A percentile compares a stretch with the other conserved stretches of the same genome.
Evolutionary conservation across 345 rosid genomes (phyloP).

Genomic region (Salix brachista): DNA sequence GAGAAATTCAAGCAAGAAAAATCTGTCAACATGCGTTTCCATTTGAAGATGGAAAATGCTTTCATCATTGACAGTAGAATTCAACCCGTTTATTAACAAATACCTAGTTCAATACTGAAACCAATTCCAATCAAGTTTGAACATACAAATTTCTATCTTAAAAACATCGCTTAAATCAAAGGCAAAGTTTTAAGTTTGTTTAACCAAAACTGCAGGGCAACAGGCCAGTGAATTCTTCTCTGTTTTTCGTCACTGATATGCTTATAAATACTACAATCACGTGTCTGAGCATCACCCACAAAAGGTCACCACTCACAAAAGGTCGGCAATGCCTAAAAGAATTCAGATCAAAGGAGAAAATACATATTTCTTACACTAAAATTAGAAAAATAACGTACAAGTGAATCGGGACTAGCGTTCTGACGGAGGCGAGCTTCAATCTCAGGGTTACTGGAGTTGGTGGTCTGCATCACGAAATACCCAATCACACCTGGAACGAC

Average conservation of each 20-base stretch:
- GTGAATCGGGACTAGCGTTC: slow-evolving; percentile 73
- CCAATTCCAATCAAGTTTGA: not conserved
- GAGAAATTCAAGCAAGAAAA: slow-evolving; percentile 12
- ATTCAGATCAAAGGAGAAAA: not conserved
- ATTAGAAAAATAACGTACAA: slow-evolving; percentile 33
- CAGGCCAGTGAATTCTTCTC: not conserved
- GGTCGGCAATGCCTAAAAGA: not conserved
- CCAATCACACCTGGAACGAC: slow-evolving; percentile 87
- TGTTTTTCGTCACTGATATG: not conserved
- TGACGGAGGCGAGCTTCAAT: slow-evolving; percentile 82
- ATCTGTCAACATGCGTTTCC: not conserved
- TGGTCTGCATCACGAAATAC: slow-evolving; percentile 83
- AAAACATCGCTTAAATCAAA: not conserved
- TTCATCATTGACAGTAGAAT: not conserved
- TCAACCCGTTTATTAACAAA: not conserved
- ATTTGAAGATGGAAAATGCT: not conserved
- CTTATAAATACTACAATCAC: not conserved
- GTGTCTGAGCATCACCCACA: not conserved
- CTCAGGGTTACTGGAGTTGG: slow-evolving; percentile 64
- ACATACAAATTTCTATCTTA: not conserved
- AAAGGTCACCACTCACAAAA: not conserved
- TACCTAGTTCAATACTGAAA: not conserved
- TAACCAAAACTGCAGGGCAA: not conserved
- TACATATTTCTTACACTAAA: not conserved
- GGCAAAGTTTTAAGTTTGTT: not conserved